Evolutionary conservation across 192 early-diverging fungal species (phyloP), one percentile per base, ranked within the genome.

Genomic region (Backusella morwellensis): DNA sequence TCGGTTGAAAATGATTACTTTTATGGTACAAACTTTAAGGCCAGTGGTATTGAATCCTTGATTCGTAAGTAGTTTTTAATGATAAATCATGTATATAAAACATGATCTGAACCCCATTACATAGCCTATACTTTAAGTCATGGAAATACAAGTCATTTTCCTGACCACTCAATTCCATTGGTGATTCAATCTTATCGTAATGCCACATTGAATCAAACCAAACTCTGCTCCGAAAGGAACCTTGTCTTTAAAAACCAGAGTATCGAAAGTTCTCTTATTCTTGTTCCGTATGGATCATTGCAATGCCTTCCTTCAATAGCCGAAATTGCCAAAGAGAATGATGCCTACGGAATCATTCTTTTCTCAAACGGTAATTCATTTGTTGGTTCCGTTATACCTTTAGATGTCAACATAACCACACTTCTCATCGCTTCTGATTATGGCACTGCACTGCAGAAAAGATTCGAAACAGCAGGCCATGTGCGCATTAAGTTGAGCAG

Each of bases 71-170:
- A 54, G 50, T 77, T 68, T 69, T 54, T 23, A 11, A 68, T 72
- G 1, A 63, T 50, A 26, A 14, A 59, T 17, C 15, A 40, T 11
- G n/a, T n/a, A 67, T 59, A 7, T 71, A 56, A 72, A 75, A 29
- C 14, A 47, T 2, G 6, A 19, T 23, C 42, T 17, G 2, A 32
- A 32, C 32, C 32, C 32, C 32, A 74, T 83, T 4, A 77, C 81
- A 63, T 77, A 9, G 6, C 78, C 83, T 6, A 80, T 82, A 74
- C 89, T 3, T 75, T 95, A 17, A 78, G 93, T 23, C 91, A 91
- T 81, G 89, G 35, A 35, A 88, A 93, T 77, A 83, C 80, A 34
- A 67, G 42, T 1, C 77, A n/a, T 34, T n/a, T 35, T 2, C 67
- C 67, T 68, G 35, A 14, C 23, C 2, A 23, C 19, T 56, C 52